These are phyloP conservation scores for Akanthomyces lecanii DNA, from an alignment of 2,329 filamentous ascomycete genomes.

Conservation along the genomic window DNA sequence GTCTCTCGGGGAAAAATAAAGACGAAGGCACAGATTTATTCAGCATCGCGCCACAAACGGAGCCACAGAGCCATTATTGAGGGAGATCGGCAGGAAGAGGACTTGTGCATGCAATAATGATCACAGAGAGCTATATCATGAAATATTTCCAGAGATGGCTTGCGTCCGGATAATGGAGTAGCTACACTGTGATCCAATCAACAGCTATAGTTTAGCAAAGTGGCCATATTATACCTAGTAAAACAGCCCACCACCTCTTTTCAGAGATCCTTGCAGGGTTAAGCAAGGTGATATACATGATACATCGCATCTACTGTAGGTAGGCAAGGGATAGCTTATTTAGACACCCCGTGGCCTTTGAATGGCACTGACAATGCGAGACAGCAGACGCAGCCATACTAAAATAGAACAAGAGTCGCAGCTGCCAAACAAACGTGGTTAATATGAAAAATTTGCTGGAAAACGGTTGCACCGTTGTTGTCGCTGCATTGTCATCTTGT, in stretches of 20 bases:
- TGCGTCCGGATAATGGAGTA: not conserved
- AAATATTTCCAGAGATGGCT: not conserved
- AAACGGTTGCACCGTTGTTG: not conserved
- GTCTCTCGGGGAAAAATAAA: not conserved
- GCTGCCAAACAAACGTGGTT: too few relatives aligned
- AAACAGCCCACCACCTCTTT: not conserved
- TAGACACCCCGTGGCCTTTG: not conserved
- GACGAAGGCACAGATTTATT: not conserved
- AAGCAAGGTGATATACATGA: not conserved
- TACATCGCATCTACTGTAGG: not conserved
- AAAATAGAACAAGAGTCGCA: not conserved
- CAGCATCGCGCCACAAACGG: constrained; percentile 7
- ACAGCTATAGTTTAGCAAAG: not conserved
- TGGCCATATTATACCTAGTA: constrained; percentile 8
- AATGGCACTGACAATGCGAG: not conserved
- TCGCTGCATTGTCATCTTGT: not conserved
- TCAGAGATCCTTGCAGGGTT: not conserved
- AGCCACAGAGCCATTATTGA: not conserved
- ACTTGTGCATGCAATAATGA: not conserved
- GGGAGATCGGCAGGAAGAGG: not conserved
- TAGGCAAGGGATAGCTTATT: not conserved
- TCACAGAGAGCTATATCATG: not conserved
- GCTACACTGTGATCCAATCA: not conserved
- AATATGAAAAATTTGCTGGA: not conserved
- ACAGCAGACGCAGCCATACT: not conserved